phyloP scores from a whole-genome alignment of 1,284 basidiomycete species.

The Fomitopsis betulina region DNA sequence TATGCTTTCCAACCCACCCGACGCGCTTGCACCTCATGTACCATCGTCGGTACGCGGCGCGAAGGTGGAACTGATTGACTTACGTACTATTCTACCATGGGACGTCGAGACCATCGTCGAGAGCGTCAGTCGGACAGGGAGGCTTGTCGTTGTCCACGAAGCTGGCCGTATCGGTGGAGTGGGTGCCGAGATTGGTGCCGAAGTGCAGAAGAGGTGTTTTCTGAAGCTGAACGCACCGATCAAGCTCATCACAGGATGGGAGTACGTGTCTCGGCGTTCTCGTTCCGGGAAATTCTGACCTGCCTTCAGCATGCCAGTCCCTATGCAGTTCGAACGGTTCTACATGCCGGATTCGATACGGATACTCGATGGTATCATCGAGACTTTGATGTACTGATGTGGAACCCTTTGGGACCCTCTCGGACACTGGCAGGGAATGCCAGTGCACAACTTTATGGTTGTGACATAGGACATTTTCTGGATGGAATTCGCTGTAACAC shows the following conservation, averaged over 20 bases:
- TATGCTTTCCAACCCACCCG: slow-evolving; percentile 63
- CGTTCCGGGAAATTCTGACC: slow-evolving; percentile 3
- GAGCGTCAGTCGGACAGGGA: slow-evolving; percentile 78
- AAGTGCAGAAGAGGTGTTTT: slow-evolving; percentile 84
- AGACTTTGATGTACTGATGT: slow-evolving; percentile 74
- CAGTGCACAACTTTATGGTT: too few species aligned
- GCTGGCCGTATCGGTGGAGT: slow-evolving; percentile 82
- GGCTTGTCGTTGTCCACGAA: slow-evolving; percentile 89
- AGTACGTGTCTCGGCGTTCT: slow-evolving; percentile 56
- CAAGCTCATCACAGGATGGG: slow-evolving; percentile 86
- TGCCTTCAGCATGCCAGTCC: slow-evolving; percentile 63
- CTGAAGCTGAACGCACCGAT: slow-evolving; percentile 85
- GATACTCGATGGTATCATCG: slow-evolving; percentile 78
- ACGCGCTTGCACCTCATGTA: slow-evolving; percentile 62
- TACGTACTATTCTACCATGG: slow-evolving; percentile 89
- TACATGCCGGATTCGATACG: slow-evolving; percentile 84
- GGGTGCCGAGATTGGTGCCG: slow-evolving; percentile 85
- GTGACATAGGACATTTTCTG: too few species aligned
- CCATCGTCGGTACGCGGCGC: slow-evolving; percentile 67
- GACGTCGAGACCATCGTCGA: slow-evolving; percentile 79
- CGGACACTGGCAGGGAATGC: not conserved
- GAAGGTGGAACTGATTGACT: slow-evolving; percentile 85
- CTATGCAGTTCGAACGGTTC: slow-evolving; percentile 86
- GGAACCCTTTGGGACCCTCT: slow-evolving; percentile 70
- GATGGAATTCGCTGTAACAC: too few species aligned